Evolutionary conservation across 495 filamentous ascomycete species (phyloP).

Genomic region (Hyphodiscus hymeniophilus): DNA sequence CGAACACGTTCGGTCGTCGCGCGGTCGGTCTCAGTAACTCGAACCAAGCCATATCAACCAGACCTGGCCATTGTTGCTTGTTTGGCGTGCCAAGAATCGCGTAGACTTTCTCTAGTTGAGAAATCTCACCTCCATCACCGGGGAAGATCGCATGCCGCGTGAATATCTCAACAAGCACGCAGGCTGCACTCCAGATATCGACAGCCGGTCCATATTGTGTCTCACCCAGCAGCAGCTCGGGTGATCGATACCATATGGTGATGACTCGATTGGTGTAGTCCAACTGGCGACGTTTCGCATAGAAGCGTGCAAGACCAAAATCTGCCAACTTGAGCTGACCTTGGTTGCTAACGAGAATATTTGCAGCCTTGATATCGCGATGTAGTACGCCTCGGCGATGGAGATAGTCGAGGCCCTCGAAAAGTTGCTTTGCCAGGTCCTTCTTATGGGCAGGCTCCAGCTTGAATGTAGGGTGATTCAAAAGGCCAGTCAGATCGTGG

Average conservation of each 20-base stretch:
- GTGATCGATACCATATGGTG: conserved; percentile 93
- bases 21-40: conserved; percentile 75
- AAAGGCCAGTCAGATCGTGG: conserved; percentile 78
- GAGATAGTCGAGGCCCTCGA: conserved; percentile 89
- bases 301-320: conserved; percentile 96
- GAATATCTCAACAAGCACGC: conserved; percentile 95
- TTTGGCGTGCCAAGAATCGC: conserved; percentile 87
- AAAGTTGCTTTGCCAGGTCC: conserved; percentile 86
- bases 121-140: conserved; percentile 89
- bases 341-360: conserved; percentile 84
- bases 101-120: conserved; percentile 93
- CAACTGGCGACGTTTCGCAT: conserved; percentile 82
- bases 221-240: conserved; percentile 88
- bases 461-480: conserved; percentile 91
- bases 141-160: conserved; percentile 92
- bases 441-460: conserved; percentile 86
- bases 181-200: conserved; percentile 96
- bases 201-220: conserved; percentile 92
- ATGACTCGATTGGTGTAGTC: conserved; percentile 99
- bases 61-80: conserved; percentile 71
- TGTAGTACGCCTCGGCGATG: conserved; percentile 91
- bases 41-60: conserved; percentile 93
- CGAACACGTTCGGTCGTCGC: conserved; percentile 69
- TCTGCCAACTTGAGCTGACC: conserved; percentile 90
- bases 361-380: conserved; percentile 91